These are phyloP conservation scores for Sideroxylon spinosum DNA, from an alignment of 179 eudicot genomes.

Conservation along the genomic window DNA sequence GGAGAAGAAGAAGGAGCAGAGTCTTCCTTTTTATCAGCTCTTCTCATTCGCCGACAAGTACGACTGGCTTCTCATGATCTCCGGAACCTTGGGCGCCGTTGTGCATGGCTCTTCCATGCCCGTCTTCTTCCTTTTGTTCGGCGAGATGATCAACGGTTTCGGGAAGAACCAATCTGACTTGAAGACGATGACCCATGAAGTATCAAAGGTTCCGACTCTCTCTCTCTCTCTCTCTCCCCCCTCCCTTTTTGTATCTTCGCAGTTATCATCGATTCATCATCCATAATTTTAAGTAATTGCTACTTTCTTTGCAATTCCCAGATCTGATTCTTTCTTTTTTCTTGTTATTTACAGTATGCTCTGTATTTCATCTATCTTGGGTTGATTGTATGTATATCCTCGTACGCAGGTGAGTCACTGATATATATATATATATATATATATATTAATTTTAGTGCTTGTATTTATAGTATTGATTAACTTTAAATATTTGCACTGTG, in stretches of 20 bases:
- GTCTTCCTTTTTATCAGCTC: constrained; percentile 70
- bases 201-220: constrained; percentile 59
- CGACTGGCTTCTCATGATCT: constrained; percentile 58
- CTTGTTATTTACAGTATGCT: constrained; percentile 71
- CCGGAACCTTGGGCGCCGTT: constrained; percentile 77
- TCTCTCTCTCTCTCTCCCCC: not conserved
- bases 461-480: not conserved
- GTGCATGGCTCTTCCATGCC: constrained; percentile 99
- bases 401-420: constrained; percentile 73
- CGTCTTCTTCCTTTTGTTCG: constrained; percentile 82
- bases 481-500: not conserved
- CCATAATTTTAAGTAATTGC: not conserved
- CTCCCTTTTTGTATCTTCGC: too few species aligned
- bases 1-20: constrained; percentile 87
- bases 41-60: constrained; percentile 82
- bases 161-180: constrained; percentile 92
- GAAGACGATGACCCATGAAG: constrained; percentile 78
- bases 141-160: constrained; percentile 94
- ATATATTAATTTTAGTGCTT: not conserved
- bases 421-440: not conserved
- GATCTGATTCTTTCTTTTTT: constrained; percentile 39
- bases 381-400: constrained; percentile 82
- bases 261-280: too few species aligned
- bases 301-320: constrained; percentile 16
- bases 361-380: constrained; percentile 95